A percentile compares a stretch with the other conserved stretches of the same genome.
Conservation (phyloP, 2,329 filamentous ascomycete genomes). For the Calonectria multiphialidica region DNA sequence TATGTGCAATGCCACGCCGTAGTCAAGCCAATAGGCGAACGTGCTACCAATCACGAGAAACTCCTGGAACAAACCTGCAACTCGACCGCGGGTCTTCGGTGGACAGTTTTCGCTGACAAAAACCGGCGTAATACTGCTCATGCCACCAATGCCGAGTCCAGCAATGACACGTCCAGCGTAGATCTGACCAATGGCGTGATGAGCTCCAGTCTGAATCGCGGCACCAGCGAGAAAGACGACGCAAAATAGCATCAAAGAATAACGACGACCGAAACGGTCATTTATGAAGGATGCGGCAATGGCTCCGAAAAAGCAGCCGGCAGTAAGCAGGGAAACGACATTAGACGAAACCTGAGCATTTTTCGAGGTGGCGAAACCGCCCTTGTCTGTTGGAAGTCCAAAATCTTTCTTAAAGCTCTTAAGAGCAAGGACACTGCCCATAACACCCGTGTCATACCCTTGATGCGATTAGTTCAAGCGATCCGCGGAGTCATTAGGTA, state of each 20-base stretch:
- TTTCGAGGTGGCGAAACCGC: slow-evolving; percentile 26
- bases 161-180: slow-evolving; percentile 38
- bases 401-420: slow-evolving; percentile 31
- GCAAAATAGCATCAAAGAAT: slow-evolving; percentile 33
- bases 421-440: slow-evolving; percentile 31
- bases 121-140: slow-evolving; percentile 38
- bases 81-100: slow-evolving; percentile 33
- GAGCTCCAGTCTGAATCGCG: slow-evolving; percentile 31
- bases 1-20: slow-evolving; percentile 30
- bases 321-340: slow-evolving; percentile 33
- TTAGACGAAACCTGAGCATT: slow-evolving; percentile 31
- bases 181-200: slow-evolving; percentile 35
- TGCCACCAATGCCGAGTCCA: slow-evolving; percentile 41
- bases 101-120: slow-evolving; percentile 39
- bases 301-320: slow-evolving; percentile 39
- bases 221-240: slow-evolving; percentile 34
- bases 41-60: slow-evolving; percentile 36
- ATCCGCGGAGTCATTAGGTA: neutral
- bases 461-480: neutral
- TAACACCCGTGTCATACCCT: slow-evolving; percentile 11
- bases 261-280: slow-evolving; percentile 34
- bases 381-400: slow-evolving; percentile 25
- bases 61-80: slow-evolving; percentile 39
- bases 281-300: slow-evolving; percentile 34
- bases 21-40: slow-evolving; percentile 32